Percentiles rank a stretch among this genome's conserved stretches.
These are phyloP conservation scores for Ceratobasidium papillatum DNA, from an alignment of 1,284 basidiomycete species.

Conservation along the genomic window DNA sequence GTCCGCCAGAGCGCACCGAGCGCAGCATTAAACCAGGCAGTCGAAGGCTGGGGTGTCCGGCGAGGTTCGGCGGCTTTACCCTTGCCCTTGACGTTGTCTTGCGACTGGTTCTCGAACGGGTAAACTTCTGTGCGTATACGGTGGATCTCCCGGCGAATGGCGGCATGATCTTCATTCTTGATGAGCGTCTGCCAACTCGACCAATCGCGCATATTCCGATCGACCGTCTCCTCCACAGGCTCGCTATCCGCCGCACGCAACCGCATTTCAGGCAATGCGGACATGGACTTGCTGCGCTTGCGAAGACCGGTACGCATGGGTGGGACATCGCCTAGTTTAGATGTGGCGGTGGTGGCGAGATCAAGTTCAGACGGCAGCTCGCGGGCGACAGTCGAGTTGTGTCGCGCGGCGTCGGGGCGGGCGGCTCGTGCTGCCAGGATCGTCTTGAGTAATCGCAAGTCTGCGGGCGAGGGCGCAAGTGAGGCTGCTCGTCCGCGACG, in stretches of 20 bases:
- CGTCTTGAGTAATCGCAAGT: constrained; percentile 32
- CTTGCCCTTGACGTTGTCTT: constrained; percentile 16
- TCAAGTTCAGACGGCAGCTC: constrained; percentile 25
- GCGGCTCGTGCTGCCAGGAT: constrained; percentile 14
- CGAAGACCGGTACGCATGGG: constrained; percentile 22
- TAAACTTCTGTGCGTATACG: constrained; percentile 26
- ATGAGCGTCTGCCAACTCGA: constrained; percentile 13
- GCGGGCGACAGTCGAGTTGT: constrained; percentile 25
- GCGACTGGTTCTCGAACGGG: constrained; percentile 6
- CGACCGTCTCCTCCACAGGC: constrained; percentile 10
- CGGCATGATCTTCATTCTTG: constrained; percentile 5
- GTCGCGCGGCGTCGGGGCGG: constrained; percentile 15
- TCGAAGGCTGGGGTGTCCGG: constrained; percentile 40
- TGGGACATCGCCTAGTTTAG: background rate
- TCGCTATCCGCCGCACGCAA: background rate
- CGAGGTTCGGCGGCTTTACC: constrained; percentile 15
- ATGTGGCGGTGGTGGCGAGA: constrained; percentile 5
- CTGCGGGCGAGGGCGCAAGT: constrained; percentile 20
- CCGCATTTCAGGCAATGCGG: constrained; percentile 26
- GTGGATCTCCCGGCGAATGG: constrained; percentile 22
- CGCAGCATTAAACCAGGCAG: constrained; percentile 72
- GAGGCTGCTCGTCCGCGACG: constrained; percentile 7
- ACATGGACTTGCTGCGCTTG: constrained; percentile 36
- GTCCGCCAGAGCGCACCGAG: constrained; percentile 64
- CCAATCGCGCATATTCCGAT: constrained; percentile 36